Base-by-base conservation (phyloP, 2,329 filamentous ascomycete species). In the Aspergillus tamarii region DNA sequence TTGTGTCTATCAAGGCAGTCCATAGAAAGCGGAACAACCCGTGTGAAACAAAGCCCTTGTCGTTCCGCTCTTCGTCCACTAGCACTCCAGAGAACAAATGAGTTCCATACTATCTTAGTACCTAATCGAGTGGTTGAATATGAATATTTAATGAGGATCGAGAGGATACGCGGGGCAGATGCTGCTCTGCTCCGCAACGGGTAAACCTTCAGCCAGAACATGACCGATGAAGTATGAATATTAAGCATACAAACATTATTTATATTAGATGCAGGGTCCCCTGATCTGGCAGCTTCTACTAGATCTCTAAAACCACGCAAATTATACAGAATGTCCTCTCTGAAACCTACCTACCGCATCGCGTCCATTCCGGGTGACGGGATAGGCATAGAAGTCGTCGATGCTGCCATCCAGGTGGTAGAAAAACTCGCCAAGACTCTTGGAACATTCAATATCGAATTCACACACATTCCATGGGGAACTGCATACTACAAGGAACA, bases 361-460 rank as follows among this genome's bases (percentile, higher is more conserved):
- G 84, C 87, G 62, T 84, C 86, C 28, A 88, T 90, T 65, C 84
- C 88, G 9, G 86, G 85, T 16, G 87, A 90, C 72, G 87, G 88
- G 30, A 89, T 90, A 57, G 87, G 88, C 32, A 81, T 82, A 2
- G 87, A 90, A 73, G 87, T 90, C n/a, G 82, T 89, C 36, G 78
- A 82, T 32, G 86, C 86, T 2, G 84, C 86, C 4, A 79, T 83
- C 10, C 71, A 81, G 67, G 81, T 82, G 21, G 70, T 85, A 19
- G 74, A 80, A 62, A 81, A 79, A 56, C 76, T 86, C 26, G 76
- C 82, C n/a, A 69, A 76, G 28, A 74, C 74, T 6, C 73, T 82
- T 7, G 78, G 77, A 23, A 80, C 75, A 28, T 86, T 84, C 68
- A 65, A 77, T 10, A 82, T 87, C 64, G 78, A 84, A 14, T 87